Base-by-base conservation (phyloP, 331 rosid genomes). In the Pyracantha coccinea region DNA sequence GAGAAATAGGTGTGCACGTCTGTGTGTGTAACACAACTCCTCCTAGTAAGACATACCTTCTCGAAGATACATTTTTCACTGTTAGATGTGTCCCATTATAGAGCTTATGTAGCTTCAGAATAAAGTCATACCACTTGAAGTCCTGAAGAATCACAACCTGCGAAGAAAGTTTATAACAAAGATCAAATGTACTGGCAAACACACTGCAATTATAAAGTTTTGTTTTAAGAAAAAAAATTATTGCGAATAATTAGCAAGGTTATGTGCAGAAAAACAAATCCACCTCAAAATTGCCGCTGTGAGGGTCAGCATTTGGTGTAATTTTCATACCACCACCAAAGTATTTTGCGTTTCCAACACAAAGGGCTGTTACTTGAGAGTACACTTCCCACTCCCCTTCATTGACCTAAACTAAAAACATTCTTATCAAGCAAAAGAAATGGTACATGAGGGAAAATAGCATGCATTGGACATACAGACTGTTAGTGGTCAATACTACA, bases 261-360 rank as follows among this genome's bases (percentile, higher is more conserved):
- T 57, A 70, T 29, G 50, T 28, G 50, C 53, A 75, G 45, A 52
- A 79, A 61, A 33, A 63, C 70, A 23, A 59, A 52, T 72, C 79
- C 68, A 94, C 99, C 97, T 92, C 95, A 60, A 94, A 80, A 64
- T 69, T 82, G 73, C 95, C 93, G 13, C 67, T 87, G 73, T 28
- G 66, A 66, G 99, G 99, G 74, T 86, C 85, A 7, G 93, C 93
- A 70, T 88, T 88, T 57, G 99, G 99, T 25, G 93, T 77, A 53
- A 94, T 92, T 85, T 88, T 94, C 99, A 94, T 94, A 78, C 99
- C 99, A 53, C 97, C 99, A 11, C 99, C 99, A 24, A 94, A 94
- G 76, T 90, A 94, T 80, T 92, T 94, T 68, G 89, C 99, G 84
- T 94, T 94, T 62, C 99, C 99, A 23, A 86, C 71, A 75, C 99